Evolutionary conservation across 257 asterid genomes (phyloP).

Genomic region (Osmanthus fragrans): DNA sequence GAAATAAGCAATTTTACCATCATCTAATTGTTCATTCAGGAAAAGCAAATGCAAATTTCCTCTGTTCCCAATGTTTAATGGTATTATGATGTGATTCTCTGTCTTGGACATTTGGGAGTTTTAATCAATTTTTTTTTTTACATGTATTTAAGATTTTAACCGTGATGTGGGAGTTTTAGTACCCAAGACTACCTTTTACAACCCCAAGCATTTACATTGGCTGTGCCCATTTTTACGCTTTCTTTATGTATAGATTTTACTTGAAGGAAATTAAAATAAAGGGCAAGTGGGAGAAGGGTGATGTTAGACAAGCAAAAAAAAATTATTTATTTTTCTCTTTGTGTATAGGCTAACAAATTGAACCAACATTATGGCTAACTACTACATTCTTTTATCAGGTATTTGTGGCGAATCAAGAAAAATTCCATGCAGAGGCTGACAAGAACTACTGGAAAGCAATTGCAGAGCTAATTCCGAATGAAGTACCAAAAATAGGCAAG

Average conservation of each 20-base stretch:
- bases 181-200: not conserved
- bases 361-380: not conserved
- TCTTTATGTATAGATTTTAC: not conserved
- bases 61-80: not conserved
- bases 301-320: not conserved
- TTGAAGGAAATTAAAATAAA: not conserved
- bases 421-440: conserved; percentile 79
- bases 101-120: not conserved
- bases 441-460: conserved; percentile 86
- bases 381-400: conserved; percentile 40
- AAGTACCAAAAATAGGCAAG: conserved; percentile 59
- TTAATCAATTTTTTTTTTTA: not conserved
- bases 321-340: not conserved
- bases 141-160: not conserved
- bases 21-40: not conserved
- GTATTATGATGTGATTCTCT: not conserved
- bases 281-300: not conserved
- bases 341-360: not conserved
- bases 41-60: not conserved
- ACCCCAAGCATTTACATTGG: not conserved
- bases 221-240: not conserved
- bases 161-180: not conserved
- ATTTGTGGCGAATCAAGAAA: conserved; percentile 57
- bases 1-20: not conserved
- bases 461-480: conserved; percentile 78